Evolutionary conservation across 768 basidiomycete species (phyloP).

Genomic region (Cubamyces sp.): DNA sequence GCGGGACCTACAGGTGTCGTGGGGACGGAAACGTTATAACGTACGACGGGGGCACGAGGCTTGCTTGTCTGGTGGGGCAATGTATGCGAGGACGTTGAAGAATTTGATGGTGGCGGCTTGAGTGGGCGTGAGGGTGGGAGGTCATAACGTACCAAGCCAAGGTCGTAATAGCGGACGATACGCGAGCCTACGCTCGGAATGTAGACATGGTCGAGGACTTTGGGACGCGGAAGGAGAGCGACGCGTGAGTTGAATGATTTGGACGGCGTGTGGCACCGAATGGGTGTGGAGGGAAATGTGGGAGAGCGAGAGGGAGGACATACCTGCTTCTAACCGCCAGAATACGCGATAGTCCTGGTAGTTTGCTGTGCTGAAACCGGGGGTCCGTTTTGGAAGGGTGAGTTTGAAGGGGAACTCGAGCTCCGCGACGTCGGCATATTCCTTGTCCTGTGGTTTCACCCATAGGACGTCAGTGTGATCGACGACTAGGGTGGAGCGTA

Average conservation of each 20-base stretch:
- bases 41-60: conserved; percentile 59
- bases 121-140: conserved; percentile 42
- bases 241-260: conserved; percentile 16
- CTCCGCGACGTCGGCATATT: conserved; percentile 65
- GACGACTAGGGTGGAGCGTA: conserved; percentile 67
- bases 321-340: conserved; percentile 86
- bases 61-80: conserved; percentile 49
- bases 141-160: conserved; percentile 74
- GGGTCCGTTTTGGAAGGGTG: conserved; percentile 60
- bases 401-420: conserved; percentile 74
- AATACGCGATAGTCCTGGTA: conserved; percentile 79
- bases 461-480: conserved; percentile 71
- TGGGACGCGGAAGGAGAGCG: background rate
- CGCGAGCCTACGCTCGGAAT: conserved; percentile 69
- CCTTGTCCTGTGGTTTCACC: conserved; percentile 60
- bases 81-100: conserved; percentile 41
- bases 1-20: conserved; percentile 67
- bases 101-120: conserved; percentile 35
- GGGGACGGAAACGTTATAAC: conserved; percentile 62
- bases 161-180: conserved; percentile 70
- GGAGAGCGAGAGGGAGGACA: conserved; percentile 34
- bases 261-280: conserved; percentile 20
- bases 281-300: conserved; percentile 20
- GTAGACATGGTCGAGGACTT: conserved; percentile 71
- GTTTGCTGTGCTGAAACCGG: conserved; percentile 69